These are phyloP conservation scores for Phylloporus sp. DNA, from an alignment of 768 basidiomycete genomes.

Conservation along the genomic window DNA sequence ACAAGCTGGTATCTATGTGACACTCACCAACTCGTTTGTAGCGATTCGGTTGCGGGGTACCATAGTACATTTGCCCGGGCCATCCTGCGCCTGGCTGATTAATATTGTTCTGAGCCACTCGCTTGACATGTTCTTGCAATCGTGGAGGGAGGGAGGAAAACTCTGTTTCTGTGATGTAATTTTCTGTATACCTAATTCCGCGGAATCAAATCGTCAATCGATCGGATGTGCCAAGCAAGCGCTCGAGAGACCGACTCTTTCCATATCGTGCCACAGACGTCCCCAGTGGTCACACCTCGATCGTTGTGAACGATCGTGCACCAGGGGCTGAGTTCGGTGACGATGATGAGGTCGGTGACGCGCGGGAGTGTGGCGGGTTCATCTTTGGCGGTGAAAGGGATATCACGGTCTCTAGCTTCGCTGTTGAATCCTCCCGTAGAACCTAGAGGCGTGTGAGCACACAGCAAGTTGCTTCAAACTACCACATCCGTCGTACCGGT, in stretches of 20 bases:
- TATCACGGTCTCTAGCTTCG: constrained; percentile 53
- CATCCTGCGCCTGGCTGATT: constrained; percentile 34
- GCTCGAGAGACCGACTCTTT: constrained; percentile 54
- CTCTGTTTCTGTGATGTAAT: constrained; percentile 62
- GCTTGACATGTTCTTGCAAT: constrained; percentile 67
- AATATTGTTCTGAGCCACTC: constrained; percentile 45
- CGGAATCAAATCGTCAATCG: constrained; percentile 9
- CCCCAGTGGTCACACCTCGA: constrained; percentile 67
- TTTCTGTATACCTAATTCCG: constrained; percentile 57
- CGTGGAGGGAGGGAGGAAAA: constrained; percentile 55
- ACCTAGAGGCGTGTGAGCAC: constrained; percentile 32
- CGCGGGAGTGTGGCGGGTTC: constrained; percentile 70
- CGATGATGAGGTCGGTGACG: constrained; percentile 52
- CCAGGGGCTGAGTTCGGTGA: constrained; percentile 67
- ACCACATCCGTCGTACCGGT: constrained; percentile 42
- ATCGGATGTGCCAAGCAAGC: neutral
- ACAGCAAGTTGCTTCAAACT: neutral
- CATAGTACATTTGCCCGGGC: constrained; percentile 37
- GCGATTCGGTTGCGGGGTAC: constrained; percentile 43
- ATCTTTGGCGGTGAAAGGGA: constrained; percentile 49
- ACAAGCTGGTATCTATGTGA: too few relatives aligned
- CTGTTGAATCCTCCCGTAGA: constrained; percentile 58
- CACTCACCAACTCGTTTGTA: constrained; percentile 61
- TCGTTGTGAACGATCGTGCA: constrained; percentile 71
- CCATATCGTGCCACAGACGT: constrained; percentile 68